Base-by-base conservation (phyloP, 225 moss, liverwort and hornwort genomes). In the Polytrichum formosum region DNA sequence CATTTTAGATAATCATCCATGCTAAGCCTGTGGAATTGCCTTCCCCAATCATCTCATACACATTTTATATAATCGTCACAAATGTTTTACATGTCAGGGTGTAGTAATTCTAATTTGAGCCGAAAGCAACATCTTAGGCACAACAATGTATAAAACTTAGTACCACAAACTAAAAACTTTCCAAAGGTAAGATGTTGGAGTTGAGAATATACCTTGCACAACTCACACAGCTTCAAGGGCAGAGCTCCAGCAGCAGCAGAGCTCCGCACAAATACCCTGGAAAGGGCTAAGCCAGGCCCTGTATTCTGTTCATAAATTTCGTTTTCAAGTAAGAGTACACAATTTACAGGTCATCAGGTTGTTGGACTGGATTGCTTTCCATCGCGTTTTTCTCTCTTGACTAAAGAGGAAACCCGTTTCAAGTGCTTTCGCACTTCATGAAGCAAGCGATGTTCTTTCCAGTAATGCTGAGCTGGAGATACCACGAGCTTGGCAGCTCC, bases 401-500 rank as follows among this genome's bases (percentile, higher is more conserved):
- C 83, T 58, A 83, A 35, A 33, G 76, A 85, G 59, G 77, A 85
- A 61, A 78, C 75, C 68, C 73, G 82, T 69, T 78, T 88, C 60
- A 82, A 76, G 63, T 92, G 90, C 84, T 92, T 98, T 53, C 92
- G 84, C 92, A 94, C 80, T 66, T 94, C 97, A 53, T 90, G 86
- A 54, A 94, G 75, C 59, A 98, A n/a, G 37, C 88, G 90, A 54
- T 83, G 89, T 69, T 98, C 91, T 85, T 85, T 92, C 80, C 73
- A 91, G 63, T 94, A 98, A 73, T 98, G 83, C 82, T 91, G 90
- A 29, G 92, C 94, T 69, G 97, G 97, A 60, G 94, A 73, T 67
- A 91, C 91, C 19, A 97, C 84, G 66, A 94, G 89, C 79, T 94
- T 98, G 67, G 92, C 94, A 69, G 94, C 97, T 26, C 94, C 94